Percentiles rank a stretch among this genome's conserved stretches.
These are phyloP conservation scores for Citrus cavaleriei DNA, from an alignment of 345 rosid species.

Conservation along the genomic window DNA sequence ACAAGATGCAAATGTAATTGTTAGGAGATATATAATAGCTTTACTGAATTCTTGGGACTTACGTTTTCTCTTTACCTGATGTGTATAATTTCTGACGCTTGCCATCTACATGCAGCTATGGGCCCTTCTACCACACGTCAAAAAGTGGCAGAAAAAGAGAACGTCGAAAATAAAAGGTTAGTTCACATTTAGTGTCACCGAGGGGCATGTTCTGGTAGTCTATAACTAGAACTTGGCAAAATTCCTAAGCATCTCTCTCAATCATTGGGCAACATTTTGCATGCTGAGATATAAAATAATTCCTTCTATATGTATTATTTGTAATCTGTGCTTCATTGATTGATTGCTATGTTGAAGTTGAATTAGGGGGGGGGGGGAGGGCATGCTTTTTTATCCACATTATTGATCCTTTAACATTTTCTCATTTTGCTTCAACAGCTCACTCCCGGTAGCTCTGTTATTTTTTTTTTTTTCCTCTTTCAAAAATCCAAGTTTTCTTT, in stretches of 20 bases:
- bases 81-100: not conserved
- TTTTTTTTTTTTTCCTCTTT: not conserved
- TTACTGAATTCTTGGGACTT: not conserved
- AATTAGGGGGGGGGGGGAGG: too few species aligned
- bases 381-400: not conserved
- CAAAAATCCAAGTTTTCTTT: not conserved
- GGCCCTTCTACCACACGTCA: slow-evolving; percentile 36
- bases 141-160: slow-evolving; percentile 41
- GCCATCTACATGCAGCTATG: slow-evolving; percentile 41
- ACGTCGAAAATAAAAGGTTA: slow-evolving; percentile 58
- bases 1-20: slow-evolving; percentile 51
- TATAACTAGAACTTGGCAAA: not conserved
- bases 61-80: not conserved
- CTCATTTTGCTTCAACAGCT: not conserved
- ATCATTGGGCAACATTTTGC: not conserved
- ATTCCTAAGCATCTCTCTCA: not conserved
- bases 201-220: not conserved
- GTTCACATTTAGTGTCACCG: not conserved
- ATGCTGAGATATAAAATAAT: not conserved
- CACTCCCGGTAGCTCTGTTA: not conserved
- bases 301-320: not conserved
- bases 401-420: not conserved
- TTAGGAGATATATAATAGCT: not conserved
- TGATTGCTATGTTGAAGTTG: not conserved
- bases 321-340: not conserved